Evolutionary conservation across 2,329 filamentous ascomycete genomes (phyloP), one percentile per base, ranked within the genome.

Genomic region (Lasiodiplodia citricola): DNA sequence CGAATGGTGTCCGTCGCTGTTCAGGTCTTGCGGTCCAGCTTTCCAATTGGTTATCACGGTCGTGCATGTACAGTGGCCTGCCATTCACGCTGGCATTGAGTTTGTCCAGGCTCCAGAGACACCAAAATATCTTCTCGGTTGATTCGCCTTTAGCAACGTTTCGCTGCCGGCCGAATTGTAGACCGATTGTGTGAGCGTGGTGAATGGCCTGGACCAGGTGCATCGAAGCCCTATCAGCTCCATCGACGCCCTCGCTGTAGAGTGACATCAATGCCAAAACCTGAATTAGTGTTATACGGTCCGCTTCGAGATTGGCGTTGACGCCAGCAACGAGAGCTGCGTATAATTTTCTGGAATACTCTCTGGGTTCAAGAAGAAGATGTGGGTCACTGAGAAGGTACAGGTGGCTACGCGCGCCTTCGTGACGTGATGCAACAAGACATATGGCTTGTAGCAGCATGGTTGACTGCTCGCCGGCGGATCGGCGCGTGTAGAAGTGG

Each of bases 41-140:
- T 16, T 76, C 79, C 52, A 84, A 75, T 44, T 82, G 82, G 44
- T 82, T 82, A 70, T 85, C 83, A 41, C 79, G 75, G 52, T 85
- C 83, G 64, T 81, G 79, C 79, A 85, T 84, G 55, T 84, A 78
- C 60, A 83, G 72, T 3, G 83, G 83, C 51, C 83, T 76, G 18
- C 82, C 83, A 58, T 83, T 82, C 71, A 83, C 82, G 52, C 79
- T 82, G 6, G 82, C 81, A 62, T 83, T 85, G 55, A 83, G 76
- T 58, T 83, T 82, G 69, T 85, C 83, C 1, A 85, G 76, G 70
- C 80, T 80, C 82, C 83, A 85, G 1, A 85, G 74, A 71, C 80
- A 83, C 83, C 83, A 85, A 70, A 85, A 85, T 0, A 85, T 73
- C 47, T 82, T 77, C 70, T 85, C 82, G 38, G 82, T 73, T 37